phyloP scores from a whole-genome alignment of 2,329 filamentous ascomycete species.

The Amesomyces nigricolor region DNA sequence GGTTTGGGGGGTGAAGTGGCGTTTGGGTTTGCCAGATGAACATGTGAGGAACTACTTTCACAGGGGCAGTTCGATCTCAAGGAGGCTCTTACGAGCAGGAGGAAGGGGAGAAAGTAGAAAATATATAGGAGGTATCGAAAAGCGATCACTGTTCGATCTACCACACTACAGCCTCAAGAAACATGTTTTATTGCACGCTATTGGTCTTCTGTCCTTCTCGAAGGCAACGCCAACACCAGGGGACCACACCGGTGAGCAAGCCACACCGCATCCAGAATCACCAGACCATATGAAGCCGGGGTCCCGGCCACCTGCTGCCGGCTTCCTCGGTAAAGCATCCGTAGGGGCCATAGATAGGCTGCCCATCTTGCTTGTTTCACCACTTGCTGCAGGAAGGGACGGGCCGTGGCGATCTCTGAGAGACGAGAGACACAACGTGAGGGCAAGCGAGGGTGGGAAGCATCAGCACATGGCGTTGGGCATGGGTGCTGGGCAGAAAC shows the following conservation, averaged over 20 bases:
- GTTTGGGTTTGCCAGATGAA: neutral
- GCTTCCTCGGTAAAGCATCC: slow-evolving; percentile 11
- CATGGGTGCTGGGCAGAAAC: neutral
- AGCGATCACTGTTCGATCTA: no score
- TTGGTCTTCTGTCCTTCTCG: slow-evolving; percentile 7
- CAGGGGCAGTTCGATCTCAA: no score
- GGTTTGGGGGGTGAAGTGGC: slow-evolving; percentile 8
- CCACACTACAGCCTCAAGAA: no score
- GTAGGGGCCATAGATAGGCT: neutral
- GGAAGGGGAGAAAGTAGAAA: neutral
- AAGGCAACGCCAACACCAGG: slow-evolving; percentile 4
- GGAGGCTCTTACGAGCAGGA: neutral
- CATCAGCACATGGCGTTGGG: neutral
- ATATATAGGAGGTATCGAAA: no score
- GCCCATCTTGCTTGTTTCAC: slow-evolving; percentile 8
- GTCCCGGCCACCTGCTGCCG: neutral
- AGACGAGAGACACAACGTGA: neutral
- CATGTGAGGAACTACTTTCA: neutral
- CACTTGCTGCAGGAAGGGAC: slow-evolving; percentile 9
- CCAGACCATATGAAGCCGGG: neutral
- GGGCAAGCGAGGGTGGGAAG: neutral
- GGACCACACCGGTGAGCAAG: slow-evolving; percentile 4
- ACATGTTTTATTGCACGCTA: neutral
- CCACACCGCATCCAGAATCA: neutral
- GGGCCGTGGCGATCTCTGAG: neutral